Percentiles rank a stretch among this genome's conserved stretches.
Evolutionary conservation across 352 stramenopile genomes (phyloP).

Genomic region (Aphanomyces invadans): DNA sequence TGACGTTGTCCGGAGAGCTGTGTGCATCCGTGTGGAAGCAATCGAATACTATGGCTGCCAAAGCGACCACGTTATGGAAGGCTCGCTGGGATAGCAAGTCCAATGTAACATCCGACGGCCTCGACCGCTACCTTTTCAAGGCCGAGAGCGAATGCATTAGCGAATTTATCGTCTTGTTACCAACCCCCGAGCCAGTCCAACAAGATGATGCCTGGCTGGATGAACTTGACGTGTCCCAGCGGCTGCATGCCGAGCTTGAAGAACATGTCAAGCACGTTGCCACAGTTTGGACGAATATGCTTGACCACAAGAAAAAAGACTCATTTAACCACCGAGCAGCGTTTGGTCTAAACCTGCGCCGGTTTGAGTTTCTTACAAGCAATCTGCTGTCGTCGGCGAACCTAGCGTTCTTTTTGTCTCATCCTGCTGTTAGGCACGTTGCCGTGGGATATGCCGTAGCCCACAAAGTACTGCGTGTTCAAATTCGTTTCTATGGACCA

Average conservation of each 20-base stretch:
- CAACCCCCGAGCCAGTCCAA: background rate
- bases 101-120: background rate
- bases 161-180: conserved; percentile 14
- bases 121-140: conserved; percentile 23
- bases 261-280: background rate
- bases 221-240: background rate
- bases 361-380: background rate
- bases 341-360: conserved; percentile 23
- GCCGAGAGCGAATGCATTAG: conserved; percentile 8
- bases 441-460: background rate
- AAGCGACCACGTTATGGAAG: background rate
- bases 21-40: background rate
- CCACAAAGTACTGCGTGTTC: background rate
- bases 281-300: background rate
- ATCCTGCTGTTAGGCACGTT: background rate
- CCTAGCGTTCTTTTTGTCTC: background rate
- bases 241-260: background rate
- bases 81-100: conserved; percentile 9
- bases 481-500: conserved; percentile 9
- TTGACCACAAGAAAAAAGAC: conserved; percentile 1
- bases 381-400: conserved; percentile 5
- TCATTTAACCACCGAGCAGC: background rate
- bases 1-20: background rate
- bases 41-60: background rate
- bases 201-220: background rate